Conservation (phyloP, 2,329 filamentous ascomycete genomes). For the Phaeosphaeriaceae sp. region DNA sequence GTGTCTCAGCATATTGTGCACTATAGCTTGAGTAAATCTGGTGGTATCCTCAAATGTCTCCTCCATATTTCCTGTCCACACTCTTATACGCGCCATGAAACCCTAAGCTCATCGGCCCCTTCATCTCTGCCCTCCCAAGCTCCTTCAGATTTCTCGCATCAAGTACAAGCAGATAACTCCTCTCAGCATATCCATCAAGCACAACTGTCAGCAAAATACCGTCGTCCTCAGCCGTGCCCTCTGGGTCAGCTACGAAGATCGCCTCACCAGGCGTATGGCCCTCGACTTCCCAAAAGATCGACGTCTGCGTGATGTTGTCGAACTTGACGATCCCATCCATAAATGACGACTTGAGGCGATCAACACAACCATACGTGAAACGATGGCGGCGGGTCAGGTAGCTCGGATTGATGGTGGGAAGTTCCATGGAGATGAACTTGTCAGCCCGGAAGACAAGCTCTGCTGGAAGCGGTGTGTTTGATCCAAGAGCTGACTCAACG, state of each 20-base stretch:
- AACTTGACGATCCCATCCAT: constrained; percentile 71
- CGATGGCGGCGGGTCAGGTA: constrained; percentile 62
- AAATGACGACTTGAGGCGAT: constrained; percentile 65
- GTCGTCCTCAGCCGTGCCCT: constrained; percentile 64
- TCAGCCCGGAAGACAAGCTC: constrained; percentile 19
- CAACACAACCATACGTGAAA: constrained; percentile 66
- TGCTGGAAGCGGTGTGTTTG: constrained; percentile 6
- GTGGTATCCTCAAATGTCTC: constrained; percentile 15
- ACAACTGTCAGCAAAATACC: constrained; percentile 69
- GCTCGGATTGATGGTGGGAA: constrained; percentile 70
- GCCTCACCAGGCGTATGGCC: constrained; percentile 74
- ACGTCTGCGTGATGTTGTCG: constrained; percentile 62
- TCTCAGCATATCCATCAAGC: constrained; percentile 65
- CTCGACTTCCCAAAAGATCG: constrained; percentile 63
- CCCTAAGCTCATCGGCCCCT: constrained; percentile 66
- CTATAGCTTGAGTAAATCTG: neutral
- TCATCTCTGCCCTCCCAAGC: constrained; percentile 68
- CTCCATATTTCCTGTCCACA: constrained; percentile 9
- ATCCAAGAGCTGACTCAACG: constrained; percentile 43
- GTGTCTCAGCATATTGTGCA: too few relatives aligned
- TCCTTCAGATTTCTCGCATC: constrained; percentile 69
- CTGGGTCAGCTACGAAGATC: constrained; percentile 67
- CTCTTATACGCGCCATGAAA: constrained; percentile 68
- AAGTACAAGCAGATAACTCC: constrained; percentile 71
- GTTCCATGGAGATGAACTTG: constrained; percentile 61